phyloP scores from a whole-genome alignment of 139 green algal genomes.

The Ostreobium quekettii region DNA sequence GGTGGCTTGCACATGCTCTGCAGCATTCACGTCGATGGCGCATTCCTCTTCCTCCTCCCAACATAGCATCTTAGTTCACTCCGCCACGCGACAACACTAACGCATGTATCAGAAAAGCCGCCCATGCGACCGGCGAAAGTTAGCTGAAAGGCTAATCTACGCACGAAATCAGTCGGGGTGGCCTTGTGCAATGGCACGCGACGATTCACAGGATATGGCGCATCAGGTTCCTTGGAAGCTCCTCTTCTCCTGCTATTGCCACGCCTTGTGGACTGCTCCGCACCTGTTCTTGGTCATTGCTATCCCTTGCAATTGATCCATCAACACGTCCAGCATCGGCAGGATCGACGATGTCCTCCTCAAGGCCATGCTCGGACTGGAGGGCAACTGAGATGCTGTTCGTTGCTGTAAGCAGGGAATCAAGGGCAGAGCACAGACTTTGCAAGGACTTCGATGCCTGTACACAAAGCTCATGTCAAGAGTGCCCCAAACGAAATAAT shows the following conservation, averaged over 20 bases:
- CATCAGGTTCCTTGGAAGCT: background rate
- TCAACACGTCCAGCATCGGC: background rate
- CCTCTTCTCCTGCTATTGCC: no score
- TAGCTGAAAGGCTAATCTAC: no score
- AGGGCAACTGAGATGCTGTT: slow-evolving; percentile 35
- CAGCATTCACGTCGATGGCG: no score
- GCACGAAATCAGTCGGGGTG: background rate
- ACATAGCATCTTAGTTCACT: no score
- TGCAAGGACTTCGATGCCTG: background rate
- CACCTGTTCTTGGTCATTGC: no score
- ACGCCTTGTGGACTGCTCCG: no score
- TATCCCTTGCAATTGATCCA: background rate
- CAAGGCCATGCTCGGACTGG: slow-evolving; percentile 27
- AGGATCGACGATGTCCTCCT: background rate
- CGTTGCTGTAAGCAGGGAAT: slow-evolving; percentile 29
- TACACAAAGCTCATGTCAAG: background rate
- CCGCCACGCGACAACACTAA: no score
- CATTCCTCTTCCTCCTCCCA: no score
- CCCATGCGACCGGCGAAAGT: no score
- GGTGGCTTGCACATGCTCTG: no score
- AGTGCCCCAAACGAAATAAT: no score
- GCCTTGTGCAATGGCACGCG: background rate
- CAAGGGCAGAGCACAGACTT: slow-evolving; percentile 21
- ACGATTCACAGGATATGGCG: background rate
- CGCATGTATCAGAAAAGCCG: no score